Evolutionary conservation across 2,329 filamentous ascomycete genomes (phyloP).

Genomic region (Trichoderma simmonsii): DNA sequence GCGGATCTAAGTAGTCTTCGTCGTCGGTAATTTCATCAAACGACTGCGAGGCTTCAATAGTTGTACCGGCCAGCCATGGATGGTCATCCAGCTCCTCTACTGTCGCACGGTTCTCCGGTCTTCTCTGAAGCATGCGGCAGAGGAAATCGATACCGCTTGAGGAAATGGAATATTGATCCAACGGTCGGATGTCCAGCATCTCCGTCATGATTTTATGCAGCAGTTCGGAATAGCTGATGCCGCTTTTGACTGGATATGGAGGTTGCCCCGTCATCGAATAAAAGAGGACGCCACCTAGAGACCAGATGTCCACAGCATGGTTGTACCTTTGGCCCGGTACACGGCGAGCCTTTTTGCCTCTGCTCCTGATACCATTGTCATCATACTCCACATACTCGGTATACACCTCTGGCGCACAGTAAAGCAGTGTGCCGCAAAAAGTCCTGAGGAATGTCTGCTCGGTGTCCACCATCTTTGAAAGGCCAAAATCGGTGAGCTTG

Average conservation of each 20-base stretch:
- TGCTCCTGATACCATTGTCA: constrained; percentile 61
- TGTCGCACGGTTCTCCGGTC: constrained; percentile 73
- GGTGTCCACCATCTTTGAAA: constrained; percentile 90
- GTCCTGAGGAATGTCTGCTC: constrained; percentile 91
- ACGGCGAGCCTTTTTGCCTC: constrained; percentile 62
- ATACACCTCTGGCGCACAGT: constrained; percentile 96
- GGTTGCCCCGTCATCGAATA: constrained; percentile 76
- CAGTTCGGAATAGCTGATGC: constrained; percentile 74
- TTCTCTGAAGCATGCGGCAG: constrained; percentile 72
- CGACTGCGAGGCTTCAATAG: constrained; percentile 41
- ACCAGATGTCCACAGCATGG: constrained; percentile 95
- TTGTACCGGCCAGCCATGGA: constrained; percentile 61
- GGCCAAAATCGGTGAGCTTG: constrained; percentile 92
- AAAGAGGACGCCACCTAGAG: constrained; percentile 87
- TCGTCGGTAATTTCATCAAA: constrained; percentile 63
- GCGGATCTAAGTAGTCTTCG: constrained; percentile 46
- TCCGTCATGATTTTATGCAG: constrained; percentile 83
- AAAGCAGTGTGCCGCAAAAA: constrained; percentile 92
- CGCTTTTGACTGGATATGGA: constrained; percentile 75
- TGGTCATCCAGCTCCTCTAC: constrained; percentile 68
- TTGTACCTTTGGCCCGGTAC: constrained; percentile 67
- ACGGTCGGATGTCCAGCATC: constrained; percentile 61
- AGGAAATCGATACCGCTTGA: constrained; percentile 70
- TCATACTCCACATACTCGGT: constrained; percentile 68
- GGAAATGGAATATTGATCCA: constrained; percentile 60